Percentiles rank a stretch among this genome's conserved stretches.
These are phyloP conservation scores for Chlorella sp. DNA, from an alignment of 139 green algal species.

Conservation along the genomic window DNA sequence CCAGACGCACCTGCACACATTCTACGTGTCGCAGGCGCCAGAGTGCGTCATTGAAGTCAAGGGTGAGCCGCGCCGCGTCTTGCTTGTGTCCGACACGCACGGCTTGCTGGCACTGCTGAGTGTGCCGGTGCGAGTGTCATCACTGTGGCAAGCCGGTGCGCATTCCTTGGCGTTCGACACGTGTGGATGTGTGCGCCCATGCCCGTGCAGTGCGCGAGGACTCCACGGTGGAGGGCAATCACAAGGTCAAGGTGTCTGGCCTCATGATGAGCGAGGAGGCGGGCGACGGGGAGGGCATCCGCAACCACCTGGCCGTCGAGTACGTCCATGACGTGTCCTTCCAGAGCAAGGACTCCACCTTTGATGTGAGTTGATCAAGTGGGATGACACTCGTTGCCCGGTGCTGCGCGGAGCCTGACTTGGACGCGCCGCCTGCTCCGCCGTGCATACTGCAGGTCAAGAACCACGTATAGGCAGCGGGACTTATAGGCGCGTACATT, in stretches of 20 bases:
- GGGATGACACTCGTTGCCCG: too few species aligned
- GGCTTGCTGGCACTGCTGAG: too few species aligned
- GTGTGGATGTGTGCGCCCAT: background rate
- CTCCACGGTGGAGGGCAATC: background rate
- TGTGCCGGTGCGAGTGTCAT: background rate
- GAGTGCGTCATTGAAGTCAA: constrained; percentile 13
- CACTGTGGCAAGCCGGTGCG: background rate
- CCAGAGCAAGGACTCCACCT: background rate
- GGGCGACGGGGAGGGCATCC: background rate
- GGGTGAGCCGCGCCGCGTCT: too few species aligned
- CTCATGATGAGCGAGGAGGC: constrained; percentile 25
- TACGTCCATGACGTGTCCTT: background rate
- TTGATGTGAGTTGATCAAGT: background rate
- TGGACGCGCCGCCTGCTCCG: too few species aligned
- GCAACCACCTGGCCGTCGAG: background rate
- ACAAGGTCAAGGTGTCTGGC: constrained; percentile 25
- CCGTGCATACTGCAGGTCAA: too few species aligned
- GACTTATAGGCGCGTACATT: too few species aligned
- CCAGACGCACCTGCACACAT: constrained; percentile 15
- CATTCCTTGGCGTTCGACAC: background rate
- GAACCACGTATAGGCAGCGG: too few species aligned
- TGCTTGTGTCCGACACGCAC: too few species aligned
- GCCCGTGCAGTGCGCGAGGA: background rate
- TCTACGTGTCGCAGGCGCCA: constrained; percentile 11
- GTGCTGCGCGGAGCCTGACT: too few species aligned